phyloP scores from a whole-genome alignment of 768 basidiomycete genomes.

The Mycena pura region DNA sequence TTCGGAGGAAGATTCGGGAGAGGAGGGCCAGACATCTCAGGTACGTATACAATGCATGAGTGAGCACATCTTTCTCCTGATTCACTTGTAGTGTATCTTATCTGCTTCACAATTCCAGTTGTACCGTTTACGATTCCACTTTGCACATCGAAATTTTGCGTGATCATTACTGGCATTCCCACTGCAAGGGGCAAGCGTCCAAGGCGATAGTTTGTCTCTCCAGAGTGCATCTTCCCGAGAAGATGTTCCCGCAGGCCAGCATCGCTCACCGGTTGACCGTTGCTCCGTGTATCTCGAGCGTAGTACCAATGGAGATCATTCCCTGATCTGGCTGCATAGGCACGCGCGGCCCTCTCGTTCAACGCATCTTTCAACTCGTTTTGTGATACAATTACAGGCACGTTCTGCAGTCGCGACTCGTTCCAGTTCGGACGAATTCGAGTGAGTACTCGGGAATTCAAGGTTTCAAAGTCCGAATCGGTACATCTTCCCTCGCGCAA shows the following conservation, averaged over 20 bases:
- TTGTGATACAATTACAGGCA: constrained; percentile 43
- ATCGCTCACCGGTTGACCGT: constrained; percentile 29
- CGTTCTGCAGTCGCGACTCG: constrained; percentile 28
- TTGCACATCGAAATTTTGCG: constrained; percentile 45
- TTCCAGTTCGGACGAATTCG: constrained; percentile 4
- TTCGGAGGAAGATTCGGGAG: constrained; percentile 4
- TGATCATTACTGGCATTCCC: constrained; percentile 48
- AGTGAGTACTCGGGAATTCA: constrained; percentile 24
- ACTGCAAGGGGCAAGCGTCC: constrained; percentile 41
- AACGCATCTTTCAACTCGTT: constrained; percentile 46
- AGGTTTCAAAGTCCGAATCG: constrained; percentile 24
- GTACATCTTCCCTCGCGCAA: constrained; percentile 37
- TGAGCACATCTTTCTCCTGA: neutral
- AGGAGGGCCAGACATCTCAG: neutral
- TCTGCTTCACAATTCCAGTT: constrained; percentile 3
- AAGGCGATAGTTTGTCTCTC: constrained; percentile 36
- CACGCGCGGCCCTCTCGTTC: constrained; percentile 33
- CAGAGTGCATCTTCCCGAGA: constrained; percentile 29
- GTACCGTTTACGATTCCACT: constrained; percentile 29
- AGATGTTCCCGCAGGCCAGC: constrained; percentile 8
- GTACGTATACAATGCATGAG: constrained; percentile 4
- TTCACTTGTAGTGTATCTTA: neutral
- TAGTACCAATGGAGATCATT: constrained; percentile 36
- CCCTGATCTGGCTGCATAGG: constrained; percentile 32
- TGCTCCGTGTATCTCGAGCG: constrained; percentile 29